Conservation (phyloP, 2,329 filamentous ascomycete genomes). For the Sphaerulina vaccinii region DNA sequence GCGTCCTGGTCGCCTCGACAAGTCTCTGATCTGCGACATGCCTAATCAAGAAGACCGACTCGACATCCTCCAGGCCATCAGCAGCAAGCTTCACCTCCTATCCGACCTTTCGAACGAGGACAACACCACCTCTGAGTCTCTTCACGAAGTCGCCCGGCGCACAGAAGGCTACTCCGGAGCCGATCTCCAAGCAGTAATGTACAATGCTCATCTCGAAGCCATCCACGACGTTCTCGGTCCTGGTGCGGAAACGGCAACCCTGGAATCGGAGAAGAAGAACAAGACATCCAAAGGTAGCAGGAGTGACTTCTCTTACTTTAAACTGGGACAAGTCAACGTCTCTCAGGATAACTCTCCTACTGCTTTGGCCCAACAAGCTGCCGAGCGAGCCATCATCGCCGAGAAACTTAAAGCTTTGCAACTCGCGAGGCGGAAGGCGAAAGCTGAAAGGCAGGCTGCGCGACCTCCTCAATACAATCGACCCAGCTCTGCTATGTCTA, state of each 20-base stretch:
- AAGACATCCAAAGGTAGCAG: background rate
- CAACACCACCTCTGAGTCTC: slow-evolving; percentile 28
- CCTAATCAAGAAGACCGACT: slow-evolving; percentile 75
- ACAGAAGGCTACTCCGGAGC: slow-evolving; percentile 93
- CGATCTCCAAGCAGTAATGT: slow-evolving; percentile 89
- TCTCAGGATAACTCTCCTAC: slow-evolving; percentile 6
- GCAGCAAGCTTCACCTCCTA: slow-evolving; percentile 72
- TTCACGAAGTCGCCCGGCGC: slow-evolving; percentile 71
- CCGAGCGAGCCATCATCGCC: slow-evolving; percentile 74
- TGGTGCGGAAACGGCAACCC: slow-evolving; percentile 30
- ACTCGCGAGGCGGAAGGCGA: slow-evolving; percentile 63
- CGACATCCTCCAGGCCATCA: slow-evolving; percentile 85
- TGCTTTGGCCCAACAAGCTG: slow-evolving; percentile 51
- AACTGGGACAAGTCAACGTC: slow-evolving; percentile 6
- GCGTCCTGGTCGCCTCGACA: slow-evolving; percentile 87
- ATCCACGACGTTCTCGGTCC: slow-evolving; percentile 84
- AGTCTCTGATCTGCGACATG: slow-evolving; percentile 88
- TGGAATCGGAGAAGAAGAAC: slow-evolving; percentile 36
- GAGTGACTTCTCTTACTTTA: slow-evolving; percentile 25
- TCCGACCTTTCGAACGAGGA: slow-evolving; percentile 56
- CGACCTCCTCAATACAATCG: slow-evolving; percentile 10
- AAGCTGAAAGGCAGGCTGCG: slow-evolving; percentile 47
- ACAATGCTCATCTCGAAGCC: slow-evolving; percentile 94
- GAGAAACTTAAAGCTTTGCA: slow-evolving; percentile 82
- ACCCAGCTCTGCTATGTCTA: too few relatives aligned